Percentiles rank a stretch among this genome's conserved stretches.
These are phyloP conservation scores for Sphaerosporella brunnea DNA, from an alignment of 495 filamentous ascomycete genomes.

Conservation along the genomic window DNA sequence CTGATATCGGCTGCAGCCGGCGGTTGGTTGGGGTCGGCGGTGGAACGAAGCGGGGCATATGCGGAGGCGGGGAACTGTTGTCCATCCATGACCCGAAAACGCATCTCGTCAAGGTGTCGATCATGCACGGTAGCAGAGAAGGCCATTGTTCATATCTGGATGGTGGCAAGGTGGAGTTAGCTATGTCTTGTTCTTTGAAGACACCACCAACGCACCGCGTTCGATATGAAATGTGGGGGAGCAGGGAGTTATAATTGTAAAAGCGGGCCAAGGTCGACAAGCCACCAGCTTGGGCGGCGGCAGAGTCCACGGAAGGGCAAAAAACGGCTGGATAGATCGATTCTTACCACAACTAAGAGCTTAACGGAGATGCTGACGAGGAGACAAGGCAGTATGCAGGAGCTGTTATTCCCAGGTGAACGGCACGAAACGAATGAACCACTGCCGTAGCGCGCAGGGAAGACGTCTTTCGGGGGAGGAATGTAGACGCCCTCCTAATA, in stretches of 20 bases:
- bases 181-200: background rate
- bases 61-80: conserved; percentile 21
- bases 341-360: conserved; percentile 5
- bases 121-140: conserved; percentile 25
- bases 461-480: too few relatives aligned
- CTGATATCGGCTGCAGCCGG: conserved; percentile 27
- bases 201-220: background rate
- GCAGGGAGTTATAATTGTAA: too few relatives aligned
- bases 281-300: background rate
- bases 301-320: background rate
- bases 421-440: conserved; percentile 4
- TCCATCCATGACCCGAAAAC: conserved; percentile 19
- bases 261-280: conserved; percentile 4
- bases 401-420: conserved; percentile 1
- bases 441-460: too few relatives aligned
- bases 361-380: conserved; percentile 4
- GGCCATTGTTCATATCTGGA: conserved; percentile 27
- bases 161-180: background rate
- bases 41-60: conserved; percentile 25
- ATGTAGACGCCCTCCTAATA: background rate
- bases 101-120: conserved; percentile 24
- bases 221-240: background rate
- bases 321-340: too few relatives aligned
- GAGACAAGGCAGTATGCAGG: conserved; percentile 1
- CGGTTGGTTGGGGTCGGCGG: conserved; percentile 6